phyloP scores from a whole-genome alignment of 345 rosid species.

The Populus pruinosa region DNA sequence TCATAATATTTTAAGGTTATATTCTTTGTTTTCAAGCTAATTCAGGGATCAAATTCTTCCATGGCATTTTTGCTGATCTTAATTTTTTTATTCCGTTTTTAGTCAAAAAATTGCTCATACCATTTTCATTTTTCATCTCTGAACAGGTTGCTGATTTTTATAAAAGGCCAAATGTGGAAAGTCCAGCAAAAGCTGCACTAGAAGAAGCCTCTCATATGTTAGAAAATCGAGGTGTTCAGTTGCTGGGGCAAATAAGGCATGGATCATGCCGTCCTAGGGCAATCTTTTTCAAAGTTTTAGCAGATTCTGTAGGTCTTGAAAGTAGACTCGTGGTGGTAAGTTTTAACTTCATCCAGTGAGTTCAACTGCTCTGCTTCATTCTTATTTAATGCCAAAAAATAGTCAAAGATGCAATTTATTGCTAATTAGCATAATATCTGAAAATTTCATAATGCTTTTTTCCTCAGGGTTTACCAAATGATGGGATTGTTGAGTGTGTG shows the following conservation, averaged over 20 bases:
- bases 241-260: conserved; percentile 91
- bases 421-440: background rate
- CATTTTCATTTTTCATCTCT: conserved; percentile 6
- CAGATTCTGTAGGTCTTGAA: conserved; percentile 91
- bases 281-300: conserved; percentile 85
- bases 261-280: conserved; percentile 94
- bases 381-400: background rate
- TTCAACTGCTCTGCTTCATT: background rate
- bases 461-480: conserved; percentile 85
- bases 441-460: conserved; percentile 9
- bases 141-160: conserved; percentile 82
- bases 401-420: conserved; percentile 4
- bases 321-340: conserved; percentile 96
- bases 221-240: conserved; percentile 73
- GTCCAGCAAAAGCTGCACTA: conserved; percentile 72
- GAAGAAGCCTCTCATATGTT: conserved; percentile 61
- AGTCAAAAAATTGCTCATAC: background rate
- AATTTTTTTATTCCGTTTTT: background rate
- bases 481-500: conserved; percentile 68
- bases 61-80: background rate
- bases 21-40: background rate
- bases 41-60: background rate
- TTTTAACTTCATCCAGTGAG: conserved; percentile 13
- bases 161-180: conserved; percentile 66
- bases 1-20: background rate